Conservation (phyloP, 225 moss, liverwort and hornwort species). For the Marchantia polymorpha region DNA sequence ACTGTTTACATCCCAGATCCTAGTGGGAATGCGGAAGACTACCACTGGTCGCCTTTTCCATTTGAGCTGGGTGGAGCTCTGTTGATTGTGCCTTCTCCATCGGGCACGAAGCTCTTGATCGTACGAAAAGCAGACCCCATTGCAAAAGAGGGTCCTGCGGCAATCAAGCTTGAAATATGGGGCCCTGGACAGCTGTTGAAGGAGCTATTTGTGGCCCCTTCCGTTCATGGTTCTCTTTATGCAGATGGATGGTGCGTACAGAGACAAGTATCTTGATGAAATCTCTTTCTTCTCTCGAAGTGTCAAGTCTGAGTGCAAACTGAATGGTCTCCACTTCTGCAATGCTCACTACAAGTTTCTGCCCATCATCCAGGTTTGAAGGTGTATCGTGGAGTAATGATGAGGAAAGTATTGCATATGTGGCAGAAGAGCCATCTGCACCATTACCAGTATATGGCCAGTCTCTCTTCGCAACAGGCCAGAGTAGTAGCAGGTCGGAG, state of each 20-base stretch:
- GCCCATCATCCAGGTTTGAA: constrained; percentile 64
- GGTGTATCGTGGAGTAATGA: constrained; percentile 91
- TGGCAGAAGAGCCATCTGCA: constrained; percentile 79
- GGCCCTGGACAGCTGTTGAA: constrained; percentile 87
- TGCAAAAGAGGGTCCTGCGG: constrained; percentile 62
- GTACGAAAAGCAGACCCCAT: constrained; percentile 60
- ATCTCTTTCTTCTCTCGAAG: neutral
- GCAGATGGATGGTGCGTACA: constrained; percentile 77
- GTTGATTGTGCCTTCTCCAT: constrained; percentile 81
- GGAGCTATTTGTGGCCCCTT: constrained; percentile 67
- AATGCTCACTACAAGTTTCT: neutral
- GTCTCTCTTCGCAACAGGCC: constrained; percentile 48
- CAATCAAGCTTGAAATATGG: constrained; percentile 93
- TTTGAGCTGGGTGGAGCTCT: constrained; percentile 91
- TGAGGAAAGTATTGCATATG: constrained; percentile 80
- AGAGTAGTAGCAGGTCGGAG: constrained; percentile 53
- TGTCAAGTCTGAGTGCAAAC: neutral
- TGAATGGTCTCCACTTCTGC: neutral
- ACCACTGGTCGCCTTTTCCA: constrained; percentile 98
- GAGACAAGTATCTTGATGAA: neutral
- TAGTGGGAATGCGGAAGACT: constrained; percentile 49
- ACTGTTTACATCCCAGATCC: constrained; percentile 86
- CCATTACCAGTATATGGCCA: constrained; percentile 75
- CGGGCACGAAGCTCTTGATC: constrained; percentile 80
- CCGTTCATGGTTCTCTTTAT: constrained; percentile 78